Evolutionary conservation across 2,329 filamentous ascomycete species (phyloP).

Genomic region (Ceratocystis albifundus): DNA sequence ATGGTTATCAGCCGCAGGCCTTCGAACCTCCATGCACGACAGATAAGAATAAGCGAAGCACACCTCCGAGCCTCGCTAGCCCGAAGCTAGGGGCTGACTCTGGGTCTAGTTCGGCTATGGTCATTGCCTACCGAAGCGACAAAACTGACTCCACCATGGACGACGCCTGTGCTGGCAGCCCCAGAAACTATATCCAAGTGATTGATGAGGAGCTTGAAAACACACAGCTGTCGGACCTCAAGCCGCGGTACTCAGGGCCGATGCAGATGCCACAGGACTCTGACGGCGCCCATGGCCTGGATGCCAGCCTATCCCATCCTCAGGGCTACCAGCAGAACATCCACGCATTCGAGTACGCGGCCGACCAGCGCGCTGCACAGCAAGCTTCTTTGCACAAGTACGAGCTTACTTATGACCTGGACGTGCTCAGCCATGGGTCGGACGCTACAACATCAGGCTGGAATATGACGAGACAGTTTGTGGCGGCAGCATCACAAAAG

Average conservation of each 20-base stretch:
- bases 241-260: background rate
- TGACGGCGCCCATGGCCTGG: slow-evolving; percentile 33
- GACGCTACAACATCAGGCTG: slow-evolving; percentile 44
- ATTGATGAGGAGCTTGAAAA: background rate
- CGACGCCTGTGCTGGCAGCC: background rate
- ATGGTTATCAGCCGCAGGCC: background rate
- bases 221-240: background rate
- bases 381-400: slow-evolving; percentile 29
- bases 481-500: slow-evolving; percentile 44
- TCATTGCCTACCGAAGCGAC: background rate
- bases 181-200: background rate
- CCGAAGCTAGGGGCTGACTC: background rate
- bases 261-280: background rate
- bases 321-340: slow-evolving; percentile 47
- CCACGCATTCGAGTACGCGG: slow-evolving; percentile 41
- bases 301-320: slow-evolving; percentile 36
- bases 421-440: slow-evolving; percentile 33
- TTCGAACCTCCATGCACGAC: background rate
- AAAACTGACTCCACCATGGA: background rate
- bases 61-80: background rate
- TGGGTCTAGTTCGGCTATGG: background rate
- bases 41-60: background rate
- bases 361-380: slow-evolving; percentile 37
- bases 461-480: slow-evolving; percentile 36
- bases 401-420: slow-evolving; percentile 24